A percentile compares a stretch with the other conserved stretches of the same genome.
phyloP scores from a whole-genome alignment of 768 basidiomycete genomes.

The Tulasnella calospora region DNA sequence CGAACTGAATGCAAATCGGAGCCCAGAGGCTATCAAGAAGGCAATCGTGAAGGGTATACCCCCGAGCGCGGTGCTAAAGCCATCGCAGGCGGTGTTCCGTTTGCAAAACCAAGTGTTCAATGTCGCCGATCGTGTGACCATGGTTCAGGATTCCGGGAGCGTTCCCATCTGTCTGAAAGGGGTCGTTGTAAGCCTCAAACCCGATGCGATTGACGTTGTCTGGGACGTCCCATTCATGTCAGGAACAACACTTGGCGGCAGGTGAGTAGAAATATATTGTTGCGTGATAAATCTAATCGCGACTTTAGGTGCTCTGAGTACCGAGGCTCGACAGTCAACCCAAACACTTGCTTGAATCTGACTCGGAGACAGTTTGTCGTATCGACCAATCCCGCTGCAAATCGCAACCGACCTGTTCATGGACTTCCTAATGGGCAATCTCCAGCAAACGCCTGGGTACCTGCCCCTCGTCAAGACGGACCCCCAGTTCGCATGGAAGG shows the following conservation, averaged over 20 bases:
- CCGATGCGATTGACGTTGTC: slow-evolving; percentile 86
- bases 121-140: slow-evolving; percentile 89
- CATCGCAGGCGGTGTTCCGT: slow-evolving; percentile 80
- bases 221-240: slow-evolving; percentile 97
- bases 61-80: slow-evolving; percentile 88
- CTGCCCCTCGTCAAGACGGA: slow-evolving; percentile 1
- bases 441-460: background rate
- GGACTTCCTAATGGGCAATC: slow-evolving; percentile 4
- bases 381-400: slow-evolving; percentile 48
- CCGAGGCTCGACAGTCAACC: slow-evolving; percentile 82
- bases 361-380: slow-evolving; percentile 79
- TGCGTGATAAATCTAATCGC: background rate
- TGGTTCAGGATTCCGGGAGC: slow-evolving; percentile 91
- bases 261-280: slow-evolving; percentile 45
- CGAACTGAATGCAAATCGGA: slow-evolving; percentile 55
- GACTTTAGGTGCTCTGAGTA: slow-evolving; percentile 76
- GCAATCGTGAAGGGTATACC: slow-evolving; percentile 93
- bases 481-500: background rate
- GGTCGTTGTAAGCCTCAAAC: slow-evolving; percentile 83
- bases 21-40: slow-evolving; percentile 67
- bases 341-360: slow-evolving; percentile 84
- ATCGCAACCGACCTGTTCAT: slow-evolving; percentile 33
- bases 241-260: slow-evolving; percentile 76
- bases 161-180: slow-evolving; percentile 90
- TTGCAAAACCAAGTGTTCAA: slow-evolving; percentile 83